These are phyloP conservation scores for Nicotiana knightiana DNA, from an alignment of 257 asterid species.

Conservation along the genomic window DNA sequence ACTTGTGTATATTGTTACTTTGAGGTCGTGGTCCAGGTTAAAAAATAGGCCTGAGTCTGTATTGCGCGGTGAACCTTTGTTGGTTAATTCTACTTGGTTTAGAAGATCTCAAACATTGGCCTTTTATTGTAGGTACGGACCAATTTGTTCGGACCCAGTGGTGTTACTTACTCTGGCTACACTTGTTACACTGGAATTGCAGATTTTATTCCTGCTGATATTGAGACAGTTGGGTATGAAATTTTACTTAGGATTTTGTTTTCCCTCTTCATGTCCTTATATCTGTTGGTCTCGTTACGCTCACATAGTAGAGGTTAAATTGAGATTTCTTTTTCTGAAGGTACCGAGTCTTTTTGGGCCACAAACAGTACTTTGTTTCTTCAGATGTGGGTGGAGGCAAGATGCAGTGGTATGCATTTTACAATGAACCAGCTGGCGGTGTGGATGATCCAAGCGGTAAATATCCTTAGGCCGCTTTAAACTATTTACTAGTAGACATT, in stretches of 20 bases:
- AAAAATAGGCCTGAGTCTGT: background rate
- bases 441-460: conserved; percentile 54
- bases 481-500: background rate
- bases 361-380: conserved; percentile 94
- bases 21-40: background rate
- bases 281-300: background rate
- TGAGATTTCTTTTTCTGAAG: conserved; percentile 29
- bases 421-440: conserved; percentile 83
- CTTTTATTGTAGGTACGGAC: conserved; percentile 50
- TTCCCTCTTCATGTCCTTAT: background rate
- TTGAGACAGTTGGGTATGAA: conserved; percentile 87
- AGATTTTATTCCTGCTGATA: conserved; percentile 90
- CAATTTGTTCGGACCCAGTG: conserved; percentile 65
- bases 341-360: conserved; percentile 95
- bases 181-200: conserved; percentile 98
- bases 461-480: background rate
- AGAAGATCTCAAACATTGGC: background rate
- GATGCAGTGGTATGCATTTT: conserved; percentile 99
- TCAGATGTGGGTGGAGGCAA: conserved; percentile 98
- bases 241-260: background rate
- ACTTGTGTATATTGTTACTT: background rate
- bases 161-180: conserved; percentile 76
- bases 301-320: background rate
- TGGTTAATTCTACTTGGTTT: background rate
- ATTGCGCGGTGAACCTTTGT: background rate